Evolutionary conservation across 192 early-diverging fungal genomes (phyloP).

Genomic region (Phlyctochytrium arcticum): DNA sequence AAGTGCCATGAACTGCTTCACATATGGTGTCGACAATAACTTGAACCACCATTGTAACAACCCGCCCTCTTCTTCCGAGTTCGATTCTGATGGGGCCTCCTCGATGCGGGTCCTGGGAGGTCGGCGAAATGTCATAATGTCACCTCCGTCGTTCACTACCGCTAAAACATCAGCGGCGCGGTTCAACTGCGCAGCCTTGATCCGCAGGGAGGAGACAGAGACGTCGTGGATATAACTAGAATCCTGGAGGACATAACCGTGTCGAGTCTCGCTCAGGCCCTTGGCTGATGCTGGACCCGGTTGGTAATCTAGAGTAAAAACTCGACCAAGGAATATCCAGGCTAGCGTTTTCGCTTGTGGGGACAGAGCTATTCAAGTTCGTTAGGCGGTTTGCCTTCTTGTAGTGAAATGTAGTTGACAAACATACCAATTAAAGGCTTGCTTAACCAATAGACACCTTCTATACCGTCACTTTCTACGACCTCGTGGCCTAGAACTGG

Average conservation of each 20-base stretch:
- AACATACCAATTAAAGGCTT: slow-evolving; percentile 11
- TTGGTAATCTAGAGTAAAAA: slow-evolving; percentile 17
- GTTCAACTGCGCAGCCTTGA: slow-evolving; percentile 6
- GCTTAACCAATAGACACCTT: slow-evolving; percentile 7
- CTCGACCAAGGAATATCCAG: slow-evolving; percentile 12
- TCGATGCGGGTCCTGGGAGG: neutral
- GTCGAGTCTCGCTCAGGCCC: neutral
- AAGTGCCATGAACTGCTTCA: neutral
- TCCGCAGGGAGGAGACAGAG: neutral
- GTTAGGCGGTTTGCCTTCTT: neutral
- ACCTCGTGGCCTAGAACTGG: slow-evolving; percentile 16
- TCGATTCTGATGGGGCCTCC: neutral
- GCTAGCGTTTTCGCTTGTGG: neutral
- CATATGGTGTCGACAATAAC: too few relatives aligned
- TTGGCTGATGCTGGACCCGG: too few relatives aligned
- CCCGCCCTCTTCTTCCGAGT: neutral
- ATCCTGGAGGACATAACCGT: slow-evolving; percentile 19
- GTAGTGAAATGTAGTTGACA: neutral
- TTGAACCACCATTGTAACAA: slow-evolving; percentile 5
- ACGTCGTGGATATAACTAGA: neutral
- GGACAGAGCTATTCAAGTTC: too few relatives aligned
- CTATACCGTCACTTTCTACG: neutral
- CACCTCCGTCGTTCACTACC: slow-evolving; percentile 5
- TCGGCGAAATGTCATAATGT: slow-evolving; percentile 17
- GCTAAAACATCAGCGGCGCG: slow-evolving; percentile 1